Evolutionary conservation across 163 green algal species (phyloP), one percentile per base, ranked within the genome.

Genomic region (Scenedesmus sp.): DNA sequence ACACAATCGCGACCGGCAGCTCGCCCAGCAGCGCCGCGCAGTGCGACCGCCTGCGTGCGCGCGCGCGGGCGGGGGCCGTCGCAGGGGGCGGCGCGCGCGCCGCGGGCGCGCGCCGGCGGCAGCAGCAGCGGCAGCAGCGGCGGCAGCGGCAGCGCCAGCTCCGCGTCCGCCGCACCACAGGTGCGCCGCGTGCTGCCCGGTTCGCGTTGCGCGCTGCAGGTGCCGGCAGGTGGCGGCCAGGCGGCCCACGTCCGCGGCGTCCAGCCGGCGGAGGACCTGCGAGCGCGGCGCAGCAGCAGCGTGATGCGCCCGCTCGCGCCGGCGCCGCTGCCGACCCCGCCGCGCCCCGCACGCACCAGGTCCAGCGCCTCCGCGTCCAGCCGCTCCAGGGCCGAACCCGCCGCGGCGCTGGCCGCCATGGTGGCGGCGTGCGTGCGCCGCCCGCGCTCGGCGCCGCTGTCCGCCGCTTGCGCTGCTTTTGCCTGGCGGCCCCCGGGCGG

Each of bases 21-120:
- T 44, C 56, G 6, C 70, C 70, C 17, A 78, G 57, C 24, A 70
- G 57, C 18, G 29, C 56, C 34, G 9, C 6, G 56, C 57, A 78
- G 18, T 70, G 70, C 1, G 3, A 29, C 15, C 28, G 70, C 70
- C 70, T 78, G 70, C 51, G 53, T 33, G 66, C 31, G 45, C n/a
- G 58, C 26, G 24, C 9, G 14, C 22, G 36, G 17, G n/a, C 1
- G 14, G 42, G n/a, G 10, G 26, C 10, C 1, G n/a, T n/a, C n/a
- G n/a, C n/a, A n/a, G n/a, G n/a, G n/a, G n/a, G n/a, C n/a, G n/a
- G n/a, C n/a, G n/a, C n/a, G n/a, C n/a, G n/a, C n/a, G n/a, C n/a
- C n/a, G n/a, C n/a, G n/a, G n/a, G n/a, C n/a, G n/a, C n/a, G n/a
- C n/a, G n/a, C n/a, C n/a, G n/a, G n/a, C n/a, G n/a, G n/a, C n/a